These are phyloP conservation scores for Pterocarpus santalinus DNA, from an alignment of 306 rosid genomes.

Conservation along the genomic window DNA sequence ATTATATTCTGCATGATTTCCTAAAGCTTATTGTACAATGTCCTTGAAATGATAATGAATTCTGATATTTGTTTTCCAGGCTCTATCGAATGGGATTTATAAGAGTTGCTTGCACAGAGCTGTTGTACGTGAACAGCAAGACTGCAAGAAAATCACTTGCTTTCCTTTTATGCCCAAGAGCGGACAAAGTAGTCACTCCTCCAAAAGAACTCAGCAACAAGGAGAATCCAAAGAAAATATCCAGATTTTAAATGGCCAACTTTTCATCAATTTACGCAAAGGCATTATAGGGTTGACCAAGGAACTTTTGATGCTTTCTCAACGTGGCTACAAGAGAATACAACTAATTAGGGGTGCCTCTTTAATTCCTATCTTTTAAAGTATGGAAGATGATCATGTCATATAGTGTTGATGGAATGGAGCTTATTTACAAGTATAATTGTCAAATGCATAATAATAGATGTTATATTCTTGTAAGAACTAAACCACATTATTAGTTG, in stretches of 20 bases:
- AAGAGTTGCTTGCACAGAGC: conserved; percentile 94
- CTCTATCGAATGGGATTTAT: conserved; percentile 80
- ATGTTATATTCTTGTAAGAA: no score
- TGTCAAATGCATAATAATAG: no score
- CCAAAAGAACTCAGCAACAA: conserved; percentile 57
- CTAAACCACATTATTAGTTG: no score
- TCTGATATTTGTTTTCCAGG: conserved; percentile 71
- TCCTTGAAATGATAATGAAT: conserved; percentile 3
- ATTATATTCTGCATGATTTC: background rate
- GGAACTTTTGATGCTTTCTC: conserved; percentile 74
- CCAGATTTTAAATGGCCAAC: conserved; percentile 82
- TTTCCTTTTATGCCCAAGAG: conserved; percentile 74
- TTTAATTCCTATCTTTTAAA: no score
- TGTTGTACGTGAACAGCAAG: conserved; percentile 67
- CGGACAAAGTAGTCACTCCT: conserved; percentile 68
- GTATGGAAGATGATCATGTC: no score
- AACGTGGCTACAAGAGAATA: conserved; percentile 57
- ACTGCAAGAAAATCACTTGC: conserved; percentile 75
- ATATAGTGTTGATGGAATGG: no score
- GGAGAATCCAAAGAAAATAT: conserved; percentile 63
- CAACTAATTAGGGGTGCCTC: conserved; percentile 22
- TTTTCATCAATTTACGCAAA: conserved; percentile 74
- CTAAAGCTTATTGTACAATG: background rate
- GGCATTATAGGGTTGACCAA: conserved; percentile 69
- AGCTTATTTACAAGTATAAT: no score